Evolutionary conservation across 768 basidiomycete genomes (phyloP).

Genomic region (Pleurotus citrinopileatus): DNA sequence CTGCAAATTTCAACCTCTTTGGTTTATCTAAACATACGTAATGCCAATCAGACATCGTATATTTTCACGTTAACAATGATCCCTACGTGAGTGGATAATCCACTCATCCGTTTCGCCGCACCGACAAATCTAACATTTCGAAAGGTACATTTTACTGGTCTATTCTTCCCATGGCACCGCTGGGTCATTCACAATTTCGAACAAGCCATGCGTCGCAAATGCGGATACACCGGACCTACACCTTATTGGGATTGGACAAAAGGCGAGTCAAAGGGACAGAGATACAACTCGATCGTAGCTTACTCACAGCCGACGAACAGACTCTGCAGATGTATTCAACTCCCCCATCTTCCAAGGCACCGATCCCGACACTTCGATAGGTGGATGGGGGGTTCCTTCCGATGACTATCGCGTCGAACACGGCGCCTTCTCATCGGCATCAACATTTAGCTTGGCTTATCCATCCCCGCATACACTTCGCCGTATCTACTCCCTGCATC

Average conservation of each 20-base stretch:
- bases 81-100: not conserved
- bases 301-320: not conserved
- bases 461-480: constrained; percentile 29
- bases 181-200: constrained; percentile 18
- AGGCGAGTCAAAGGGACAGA: constrained; percentile 14
- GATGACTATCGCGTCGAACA: constrained; percentile 44
- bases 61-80: constrained; percentile 18
- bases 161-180: constrained; percentile 24
- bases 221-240: constrained; percentile 16
- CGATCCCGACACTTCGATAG: constrained; percentile 17
- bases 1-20: too few species aligned
- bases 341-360: constrained; percentile 18
- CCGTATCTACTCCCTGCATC: constrained; percentile 29
- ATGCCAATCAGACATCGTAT: constrained; percentile 13
- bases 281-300: too few species aligned
- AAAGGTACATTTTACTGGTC: constrained; percentile 19
- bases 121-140: not conserved
- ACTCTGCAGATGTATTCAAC: constrained; percentile 13
- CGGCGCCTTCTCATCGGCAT: constrained; percentile 46
- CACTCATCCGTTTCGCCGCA: not conserved
- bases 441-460: constrained; percentile 44
- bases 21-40: too few species aligned
- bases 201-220: constrained; percentile 12
- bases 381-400: constrained; percentile 19
- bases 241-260: constrained; percentile 25